A percentile compares a stretch with the other conserved stretches of the same genome.
Conservation (phyloP, 1,139 yeast genomes). For the Magnusiomyces ingens region DNA sequence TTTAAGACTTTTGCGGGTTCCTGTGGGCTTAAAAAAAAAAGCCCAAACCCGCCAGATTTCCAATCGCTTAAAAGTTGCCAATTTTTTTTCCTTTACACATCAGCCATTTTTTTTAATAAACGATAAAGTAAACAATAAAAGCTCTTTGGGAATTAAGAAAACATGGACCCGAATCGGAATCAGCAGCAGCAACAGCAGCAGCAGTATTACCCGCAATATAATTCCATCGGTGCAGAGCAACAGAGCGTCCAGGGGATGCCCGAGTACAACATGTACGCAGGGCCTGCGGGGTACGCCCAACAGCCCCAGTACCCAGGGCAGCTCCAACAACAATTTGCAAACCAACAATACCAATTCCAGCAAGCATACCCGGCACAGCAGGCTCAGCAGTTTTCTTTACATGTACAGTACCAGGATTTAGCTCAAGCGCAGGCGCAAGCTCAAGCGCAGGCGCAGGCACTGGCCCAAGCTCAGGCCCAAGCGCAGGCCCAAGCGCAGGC, state of each 20-base stretch:
- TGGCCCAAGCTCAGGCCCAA: not conserved
- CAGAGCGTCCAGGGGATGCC: not conserved
- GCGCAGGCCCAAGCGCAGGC: not conserved
- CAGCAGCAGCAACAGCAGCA: conserved; percentile 3
- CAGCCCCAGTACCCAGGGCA: not conserved
- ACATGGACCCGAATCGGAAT: not conserved
- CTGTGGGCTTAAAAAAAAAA: too few relatives aligned
- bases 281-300: not conserved
- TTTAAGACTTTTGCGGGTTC: too few relatives aligned
- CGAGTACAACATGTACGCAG: too few relatives aligned
- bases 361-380: not conserved
- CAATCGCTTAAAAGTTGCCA: too few relatives aligned
- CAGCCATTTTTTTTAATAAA: too few relatives aligned
- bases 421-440: conserved; percentile 2
- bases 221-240: not conserved
- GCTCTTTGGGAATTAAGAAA: too few relatives aligned
- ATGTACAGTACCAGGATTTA: not conserved
- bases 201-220: not conserved
- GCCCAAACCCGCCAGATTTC: too few relatives aligned
- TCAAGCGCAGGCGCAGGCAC: conserved; percentile 3
- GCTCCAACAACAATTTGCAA: not conserved
- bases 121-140: too few relatives aligned
- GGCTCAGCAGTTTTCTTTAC: not conserved
- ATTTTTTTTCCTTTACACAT: too few relatives aligned
- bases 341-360: not conserved